Percentiles rank a stretch among this genome's conserved stretches.
phyloP scores from a whole-genome alignment of 2,329 filamentous ascomycete genomes.

The Fusarium udum region DNA sequence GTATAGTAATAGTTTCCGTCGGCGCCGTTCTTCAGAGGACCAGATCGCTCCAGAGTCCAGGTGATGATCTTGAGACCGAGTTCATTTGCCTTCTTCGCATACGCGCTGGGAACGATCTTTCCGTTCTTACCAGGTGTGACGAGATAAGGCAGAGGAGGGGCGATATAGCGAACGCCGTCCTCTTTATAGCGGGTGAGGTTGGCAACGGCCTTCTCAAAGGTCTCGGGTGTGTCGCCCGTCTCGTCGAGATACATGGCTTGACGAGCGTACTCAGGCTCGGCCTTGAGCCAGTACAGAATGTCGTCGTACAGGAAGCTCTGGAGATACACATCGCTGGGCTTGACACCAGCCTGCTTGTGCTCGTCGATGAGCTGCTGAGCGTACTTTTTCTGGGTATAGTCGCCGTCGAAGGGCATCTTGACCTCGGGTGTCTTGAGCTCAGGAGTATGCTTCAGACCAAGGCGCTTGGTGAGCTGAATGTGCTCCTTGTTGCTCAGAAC shows the following conservation, averaged over 20 bases:
- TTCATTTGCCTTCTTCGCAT: slow-evolving; percentile 68
- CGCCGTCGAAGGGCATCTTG: slow-evolving; percentile 72
- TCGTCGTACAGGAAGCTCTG: slow-evolving; percentile 74
- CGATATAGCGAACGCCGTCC: slow-evolving; percentile 69
- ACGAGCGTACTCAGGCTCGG: slow-evolving; percentile 66
- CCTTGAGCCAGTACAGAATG: slow-evolving; percentile 72
- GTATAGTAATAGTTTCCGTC: slow-evolving; percentile 65
- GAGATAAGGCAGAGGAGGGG: slow-evolving; percentile 71
- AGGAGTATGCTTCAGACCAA: slow-evolving; percentile 71
- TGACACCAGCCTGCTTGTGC: slow-evolving; percentile 63
- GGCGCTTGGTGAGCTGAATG: slow-evolving; percentile 65
- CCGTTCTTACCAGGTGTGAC: slow-evolving; percentile 58
- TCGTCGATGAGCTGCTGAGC: slow-evolving; percentile 72
- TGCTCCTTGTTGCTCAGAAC: slow-evolving; percentile 69
- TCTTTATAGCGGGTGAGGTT: slow-evolving; percentile 65
- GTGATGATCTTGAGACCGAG: slow-evolving; percentile 72
- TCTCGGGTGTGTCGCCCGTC: slow-evolving; percentile 62
- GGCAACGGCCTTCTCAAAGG: slow-evolving; percentile 63
- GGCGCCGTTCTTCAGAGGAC: slow-evolving; percentile 62
- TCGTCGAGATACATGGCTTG: slow-evolving; percentile 74
- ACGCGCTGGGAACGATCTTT: slow-evolving; percentile 69
- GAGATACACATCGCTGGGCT: slow-evolving; percentile 64
- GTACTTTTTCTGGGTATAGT: slow-evolving; percentile 72
- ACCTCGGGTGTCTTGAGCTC: slow-evolving; percentile 75
- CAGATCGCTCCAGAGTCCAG: slow-evolving; percentile 75